Percentiles rank a stretch among this genome's conserved stretches.
These are phyloP conservation scores for Byssochlamys sp. DNA, from an alignment of 2,329 filamentous ascomycete genomes.

Conservation along the genomic window DNA sequence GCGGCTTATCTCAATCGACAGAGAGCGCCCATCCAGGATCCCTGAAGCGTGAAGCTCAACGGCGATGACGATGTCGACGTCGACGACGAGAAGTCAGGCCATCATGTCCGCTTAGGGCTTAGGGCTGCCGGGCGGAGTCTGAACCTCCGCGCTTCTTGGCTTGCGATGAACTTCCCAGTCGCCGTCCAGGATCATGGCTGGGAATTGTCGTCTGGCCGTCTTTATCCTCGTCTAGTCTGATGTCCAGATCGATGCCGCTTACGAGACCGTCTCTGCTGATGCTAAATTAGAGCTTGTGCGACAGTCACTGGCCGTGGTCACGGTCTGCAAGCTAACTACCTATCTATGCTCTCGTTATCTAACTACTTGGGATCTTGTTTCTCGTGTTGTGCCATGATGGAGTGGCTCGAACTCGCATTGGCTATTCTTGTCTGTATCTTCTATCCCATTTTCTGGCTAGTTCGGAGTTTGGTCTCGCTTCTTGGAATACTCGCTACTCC, in stretches of 20 bases:
- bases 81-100: constrained; percentile 6
- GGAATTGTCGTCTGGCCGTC: not conserved
- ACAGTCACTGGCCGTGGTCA: not conserved
- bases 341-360: not conserved
- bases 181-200: not conserved
- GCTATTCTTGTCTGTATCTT: constrained; percentile 27
- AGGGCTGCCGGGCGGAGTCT: constrained; percentile 8
- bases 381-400: not conserved
- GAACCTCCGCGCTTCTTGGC: not conserved
- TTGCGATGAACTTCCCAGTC: not conserved
- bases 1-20: constrained; percentile 3
- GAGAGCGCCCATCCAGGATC: not conserved
- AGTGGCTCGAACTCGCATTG: constrained; percentile 12
- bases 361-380: not conserved
- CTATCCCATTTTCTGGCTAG: constrained; percentile 30
- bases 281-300: not conserved
- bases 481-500: constrained; percentile 25
- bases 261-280: not conserved
- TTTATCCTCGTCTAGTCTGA: not conserved
- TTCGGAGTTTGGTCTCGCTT: constrained; percentile 26
- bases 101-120: constrained; percentile 13
- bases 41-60: not conserved
- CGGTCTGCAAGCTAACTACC: not conserved
- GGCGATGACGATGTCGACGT: constrained; percentile 10
- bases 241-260: not conserved